Percentiles rank a stretch among this genome's conserved stretches.
Evolutionary conservation across 2,329 filamentous ascomycete species (phyloP).

Genomic region (Sporothrix humicola): DNA sequence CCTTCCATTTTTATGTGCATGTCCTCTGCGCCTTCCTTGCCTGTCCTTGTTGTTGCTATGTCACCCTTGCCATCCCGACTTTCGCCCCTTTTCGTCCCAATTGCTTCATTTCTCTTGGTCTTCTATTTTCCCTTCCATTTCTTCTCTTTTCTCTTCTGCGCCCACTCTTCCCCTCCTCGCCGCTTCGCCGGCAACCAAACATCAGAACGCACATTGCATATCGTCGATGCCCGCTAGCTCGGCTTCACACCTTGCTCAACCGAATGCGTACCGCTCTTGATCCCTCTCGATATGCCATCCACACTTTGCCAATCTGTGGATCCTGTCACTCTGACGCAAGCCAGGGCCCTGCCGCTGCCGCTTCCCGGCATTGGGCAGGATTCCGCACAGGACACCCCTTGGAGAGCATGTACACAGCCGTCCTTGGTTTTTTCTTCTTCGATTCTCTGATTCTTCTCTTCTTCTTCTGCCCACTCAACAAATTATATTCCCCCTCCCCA

Average conservation of each 20-base stretch:
- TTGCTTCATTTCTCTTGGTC: slow-evolving; percentile 2
- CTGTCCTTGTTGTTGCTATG: background rate
- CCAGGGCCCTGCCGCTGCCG: slow-evolving; percentile 25
- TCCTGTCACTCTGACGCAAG: slow-evolving; percentile 30
- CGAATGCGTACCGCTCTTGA: slow-evolving; percentile 28
- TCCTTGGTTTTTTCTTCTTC: background rate
- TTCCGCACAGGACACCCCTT: background rate
- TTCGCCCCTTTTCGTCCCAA: slow-evolving; percentile 7
- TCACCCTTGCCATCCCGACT: slow-evolving; percentile 1
- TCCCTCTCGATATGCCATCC: slow-evolving; percentile 28
- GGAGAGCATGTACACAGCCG: background rate
- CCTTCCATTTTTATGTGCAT: background rate
- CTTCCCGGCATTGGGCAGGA: slow-evolving; percentile 14
- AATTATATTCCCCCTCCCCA: background rate
- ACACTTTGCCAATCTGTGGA: slow-evolving; percentile 30
- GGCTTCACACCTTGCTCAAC: slow-evolving; percentile 29
- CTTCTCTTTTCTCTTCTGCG: background rate
- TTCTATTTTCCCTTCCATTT: background rate
- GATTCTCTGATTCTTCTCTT: no score
- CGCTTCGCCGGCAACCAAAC: slow-evolving; percentile 14
- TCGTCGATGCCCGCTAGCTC: slow-evolving; percentile 6
- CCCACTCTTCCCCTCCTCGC: background rate
- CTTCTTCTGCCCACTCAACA: background rate
- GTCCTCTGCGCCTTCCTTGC: slow-evolving; percentile 1
- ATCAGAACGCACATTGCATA: slow-evolving; percentile 9